Percentiles rank a stretch among this genome's conserved stretches.
Evolutionary conservation across 2,329 filamentous ascomycete genomes (phyloP).

Genomic region (Penicillium corylophilum): DNA sequence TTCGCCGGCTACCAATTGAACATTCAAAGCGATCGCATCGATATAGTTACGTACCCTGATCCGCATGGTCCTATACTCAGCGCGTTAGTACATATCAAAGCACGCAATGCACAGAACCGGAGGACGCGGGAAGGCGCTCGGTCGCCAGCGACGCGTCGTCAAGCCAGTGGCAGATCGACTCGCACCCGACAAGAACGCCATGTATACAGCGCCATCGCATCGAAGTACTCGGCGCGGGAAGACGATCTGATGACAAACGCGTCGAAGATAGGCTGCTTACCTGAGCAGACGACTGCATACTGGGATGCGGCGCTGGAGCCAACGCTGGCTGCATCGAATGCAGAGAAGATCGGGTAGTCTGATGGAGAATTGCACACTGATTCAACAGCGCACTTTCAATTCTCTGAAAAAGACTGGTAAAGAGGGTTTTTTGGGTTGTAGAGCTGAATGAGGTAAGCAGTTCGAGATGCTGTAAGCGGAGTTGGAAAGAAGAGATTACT

Average conservation of each 20-base stretch:
- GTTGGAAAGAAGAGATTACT: conserved; percentile 19
- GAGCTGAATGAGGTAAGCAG: conserved; percentile 27
- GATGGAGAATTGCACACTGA: conserved; percentile 2
- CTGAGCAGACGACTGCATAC: conserved; percentile 52
- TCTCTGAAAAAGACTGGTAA: conserved; percentile 2
- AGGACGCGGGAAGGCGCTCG: conserved; percentile 5
- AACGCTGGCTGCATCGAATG: conserved; percentile 46
- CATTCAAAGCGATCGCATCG: conserved; percentile 32
- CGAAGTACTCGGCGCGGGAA: conserved; percentile 19
- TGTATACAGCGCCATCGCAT: conserved; percentile 1
- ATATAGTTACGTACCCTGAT: conserved; percentile 44
- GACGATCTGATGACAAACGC: conserved; percentile 40
- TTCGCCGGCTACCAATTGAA: neutral
- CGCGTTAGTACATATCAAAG: conserved; percentile 12
- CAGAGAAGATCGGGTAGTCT: conserved; percentile 11
- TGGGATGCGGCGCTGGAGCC: conserved; percentile 50
- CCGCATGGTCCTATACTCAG: conserved; percentile 41
- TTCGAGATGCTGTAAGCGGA: conserved; percentile 39
- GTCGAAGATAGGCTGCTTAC: conserved; percentile 48
- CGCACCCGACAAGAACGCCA: neutral
- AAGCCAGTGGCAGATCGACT: neutral
- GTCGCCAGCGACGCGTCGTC: conserved; percentile 16
- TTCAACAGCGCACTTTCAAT: conserved; percentile 1
- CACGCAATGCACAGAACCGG: conserved; percentile 1
- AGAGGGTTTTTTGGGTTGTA: conserved; percentile 18